Percentiles rank a stretch among this genome's conserved stretches.
These are phyloP conservation scores for Aristolochia fimbriata DNA, from an alignment of 164 flowering plant genomes.

Conservation along the genomic window DNA sequence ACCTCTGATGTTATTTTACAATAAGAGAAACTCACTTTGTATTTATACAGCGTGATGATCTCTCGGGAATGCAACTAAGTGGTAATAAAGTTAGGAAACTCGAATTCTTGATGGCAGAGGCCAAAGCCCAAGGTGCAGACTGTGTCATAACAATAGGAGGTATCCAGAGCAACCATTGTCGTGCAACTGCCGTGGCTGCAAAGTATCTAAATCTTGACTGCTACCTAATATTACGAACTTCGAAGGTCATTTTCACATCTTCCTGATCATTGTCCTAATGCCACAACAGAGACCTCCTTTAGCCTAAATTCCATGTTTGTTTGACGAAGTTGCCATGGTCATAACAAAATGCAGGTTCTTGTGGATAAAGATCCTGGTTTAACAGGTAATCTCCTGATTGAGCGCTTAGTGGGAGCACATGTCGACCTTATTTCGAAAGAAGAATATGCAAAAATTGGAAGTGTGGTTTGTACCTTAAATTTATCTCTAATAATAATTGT, in stretches of 20 bases:
- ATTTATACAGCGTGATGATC: constrained; percentile 76
- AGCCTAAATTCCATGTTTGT: not conserved
- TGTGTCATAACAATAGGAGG: constrained; percentile 90
- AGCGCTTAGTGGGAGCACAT: constrained; percentile 88
- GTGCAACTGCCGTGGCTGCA: constrained; percentile 97
- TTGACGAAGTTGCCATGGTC: not conserved
- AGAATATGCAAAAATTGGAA: constrained; percentile 77
- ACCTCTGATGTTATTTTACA: too few species aligned
- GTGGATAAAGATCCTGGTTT: constrained; percentile 90
- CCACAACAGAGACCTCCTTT: not conserved
- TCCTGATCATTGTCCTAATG: not conserved
- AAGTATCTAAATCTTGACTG: constrained; percentile 79
- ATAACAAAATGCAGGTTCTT: constrained; percentile 39
- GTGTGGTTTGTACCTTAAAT: constrained; percentile 43
- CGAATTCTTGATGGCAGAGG: constrained; percentile 96
- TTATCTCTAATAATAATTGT: not conserved
- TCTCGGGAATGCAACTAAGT: constrained; percentile 94
- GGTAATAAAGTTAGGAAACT: constrained; percentile 95
- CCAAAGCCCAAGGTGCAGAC: constrained; percentile 75
- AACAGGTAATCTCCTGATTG: constrained; percentile 88
- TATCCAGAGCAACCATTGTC: constrained; percentile 96
- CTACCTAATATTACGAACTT: constrained; percentile 77
- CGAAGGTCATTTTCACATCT: constrained; percentile 45
- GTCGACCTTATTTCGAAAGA: constrained; percentile 88
- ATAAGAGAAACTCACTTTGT: constrained; percentile 13